phyloP scores from a whole-genome alignment of 2,329 filamentous ascomycete species.

The Epichloe coenophiala region DNA sequence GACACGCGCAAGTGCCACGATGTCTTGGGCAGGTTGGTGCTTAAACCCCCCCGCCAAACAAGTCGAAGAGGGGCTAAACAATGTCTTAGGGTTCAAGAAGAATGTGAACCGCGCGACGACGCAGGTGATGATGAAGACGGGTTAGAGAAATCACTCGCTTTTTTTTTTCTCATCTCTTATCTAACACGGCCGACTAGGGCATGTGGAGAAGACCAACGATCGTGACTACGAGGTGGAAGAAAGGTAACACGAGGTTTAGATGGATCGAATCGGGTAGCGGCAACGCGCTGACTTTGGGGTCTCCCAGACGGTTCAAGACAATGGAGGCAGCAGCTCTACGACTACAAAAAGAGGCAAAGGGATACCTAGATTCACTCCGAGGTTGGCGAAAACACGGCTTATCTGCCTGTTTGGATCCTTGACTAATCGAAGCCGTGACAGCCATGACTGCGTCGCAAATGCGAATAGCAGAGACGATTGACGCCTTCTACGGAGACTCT shows the following conservation, averaged over 20 bases:
- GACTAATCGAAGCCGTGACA: slow-evolving; percentile 18
- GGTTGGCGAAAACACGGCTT: slow-evolving; percentile 31
- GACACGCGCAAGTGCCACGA: slow-evolving; percentile 21
- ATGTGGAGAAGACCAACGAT: slow-evolving; percentile 97
- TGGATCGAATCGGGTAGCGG: background rate
- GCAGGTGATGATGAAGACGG: slow-evolving; percentile 99
- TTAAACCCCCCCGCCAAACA: slow-evolving; percentile 13
- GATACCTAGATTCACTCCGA: slow-evolving; percentile 90
- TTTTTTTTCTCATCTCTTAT: background rate
- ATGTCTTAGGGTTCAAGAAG: slow-evolving; percentile 48
- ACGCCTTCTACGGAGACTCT: slow-evolving; percentile 95
- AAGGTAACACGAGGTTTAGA: slow-evolving; percentile 36
- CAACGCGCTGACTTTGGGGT: slow-evolving; percentile 9
- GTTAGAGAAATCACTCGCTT: slow-evolving; percentile 27
- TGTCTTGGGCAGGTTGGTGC: slow-evolving; percentile 57
- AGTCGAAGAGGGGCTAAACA: slow-evolving; percentile 14
- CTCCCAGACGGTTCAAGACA: slow-evolving; percentile 75
- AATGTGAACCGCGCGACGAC: slow-evolving; percentile 98
- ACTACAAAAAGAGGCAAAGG: slow-evolving; percentile 94
- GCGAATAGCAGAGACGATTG: slow-evolving; percentile 98
- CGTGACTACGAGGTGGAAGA: slow-evolving; percentile 98
- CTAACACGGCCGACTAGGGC: slow-evolving; percentile 38
- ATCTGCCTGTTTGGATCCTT: background rate
- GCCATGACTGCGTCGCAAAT: slow-evolving; percentile 99
- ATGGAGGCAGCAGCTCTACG: slow-evolving; percentile 91